Evolutionary conservation across 768 basidiomycete genomes (phyloP), one percentile per base, ranked within the genome.

Genomic region (Cantharellus cinnabarinus): DNA sequence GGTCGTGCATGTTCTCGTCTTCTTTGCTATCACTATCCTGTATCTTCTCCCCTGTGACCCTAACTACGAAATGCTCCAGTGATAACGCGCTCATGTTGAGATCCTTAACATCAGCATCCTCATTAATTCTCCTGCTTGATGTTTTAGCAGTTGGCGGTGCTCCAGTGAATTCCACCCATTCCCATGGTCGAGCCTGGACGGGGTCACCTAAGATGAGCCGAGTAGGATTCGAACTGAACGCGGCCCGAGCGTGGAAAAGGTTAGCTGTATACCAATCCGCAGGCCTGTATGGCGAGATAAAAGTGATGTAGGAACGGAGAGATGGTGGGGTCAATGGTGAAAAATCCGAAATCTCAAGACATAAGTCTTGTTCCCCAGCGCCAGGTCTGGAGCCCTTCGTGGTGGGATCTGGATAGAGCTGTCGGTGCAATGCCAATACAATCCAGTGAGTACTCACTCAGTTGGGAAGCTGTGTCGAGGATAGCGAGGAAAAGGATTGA

Each of bases 141-240:
- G n/a, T 10, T 7, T 10, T 5, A n/a, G 3, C 20, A 38, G 52
- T 3, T 59, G 54, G 52, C 7, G 34, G 52, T 50, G 57, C 61
- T n/a, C n/a, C n/a, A 3, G 53, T 42, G 62, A 61, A 57, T n/a
- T 61, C 61, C 15, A 51, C 35, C 62, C 62, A 62, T 39, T 62
- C 62, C 62, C 62, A 62, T 40, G 62, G 62, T 41, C 55, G 40
- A 10, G 61, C 51, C 41, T 29, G 52, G 4, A 62, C 61, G 3
- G 35, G 20, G 14, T 53, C 38, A n/a, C 62, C 62, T 5, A 40
- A 34, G 37, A 57, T 35, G 35, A 57, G 40, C 10, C 56, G 56
- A 4, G 34, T 7, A 4, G 35, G 48, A n/a, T 59, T 50, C 41
- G 60, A 37, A n/a, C n/a, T n/a, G n/a, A n/a, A n/a, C 5, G 39